These are phyloP conservation scores for Sphaerobolus stellatus DNA, from an alignment of 1,284 basidiomycete genomes.

Conservation along the genomic window DNA sequence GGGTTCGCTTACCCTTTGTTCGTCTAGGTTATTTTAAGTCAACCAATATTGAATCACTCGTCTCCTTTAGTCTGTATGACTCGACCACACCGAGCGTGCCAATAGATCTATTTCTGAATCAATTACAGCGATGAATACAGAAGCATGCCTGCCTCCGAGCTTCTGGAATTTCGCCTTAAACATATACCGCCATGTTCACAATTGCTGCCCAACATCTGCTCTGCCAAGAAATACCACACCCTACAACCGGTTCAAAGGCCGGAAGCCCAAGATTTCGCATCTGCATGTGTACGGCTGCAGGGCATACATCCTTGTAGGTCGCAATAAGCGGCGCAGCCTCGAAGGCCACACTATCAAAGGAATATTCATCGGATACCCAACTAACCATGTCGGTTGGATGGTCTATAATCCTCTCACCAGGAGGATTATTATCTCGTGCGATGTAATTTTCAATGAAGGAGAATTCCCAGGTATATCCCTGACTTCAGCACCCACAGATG, in stretches of 20 bases:
- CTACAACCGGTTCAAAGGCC: conserved; percentile 7
- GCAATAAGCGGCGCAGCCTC: conserved; percentile 28
- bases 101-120: conserved; percentile 19
- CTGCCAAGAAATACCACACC: neutral
- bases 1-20: too few relatives aligned
- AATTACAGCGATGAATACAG: conserved; percentile 6
- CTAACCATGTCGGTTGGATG: conserved; percentile 28
- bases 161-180: conserved; percentile 18
- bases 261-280: conserved; percentile 28
- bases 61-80: too few relatives aligned
- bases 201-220: conserved; percentile 13
- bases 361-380: conserved; percentile 37
- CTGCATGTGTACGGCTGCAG: conserved; percentile 34
- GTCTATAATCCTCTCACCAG: conserved; percentile 29
- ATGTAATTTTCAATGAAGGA: conserved; percentile 31
- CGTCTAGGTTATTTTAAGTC: too few relatives aligned
- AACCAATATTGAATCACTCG: too few relatives aligned
- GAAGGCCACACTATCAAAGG: conserved; percentile 33
- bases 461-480: conserved; percentile 17
- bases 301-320: conserved; percentile 34
- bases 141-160: conserved; percentile 14
- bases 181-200: conserved; percentile 15
- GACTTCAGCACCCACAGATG: too few relatives aligned
- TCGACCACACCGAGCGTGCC: conserved; percentile 24
- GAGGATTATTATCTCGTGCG: conserved; percentile 23